Conservation (phyloP, 495 filamentous ascomycete species). For the Mytilinidion resinicola region DNA sequence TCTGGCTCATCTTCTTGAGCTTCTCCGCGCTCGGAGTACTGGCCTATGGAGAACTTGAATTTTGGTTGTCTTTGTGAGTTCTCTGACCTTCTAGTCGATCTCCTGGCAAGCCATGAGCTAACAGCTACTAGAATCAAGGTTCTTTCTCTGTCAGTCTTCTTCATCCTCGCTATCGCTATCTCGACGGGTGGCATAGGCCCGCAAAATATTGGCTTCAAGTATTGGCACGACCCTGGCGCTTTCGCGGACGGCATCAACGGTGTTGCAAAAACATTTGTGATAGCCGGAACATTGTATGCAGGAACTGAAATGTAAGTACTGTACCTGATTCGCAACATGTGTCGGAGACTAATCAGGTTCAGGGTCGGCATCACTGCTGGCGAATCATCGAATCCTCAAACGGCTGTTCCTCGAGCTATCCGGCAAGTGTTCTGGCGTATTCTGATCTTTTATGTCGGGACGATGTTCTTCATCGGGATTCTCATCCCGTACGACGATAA, state of each 20-base stretch:
- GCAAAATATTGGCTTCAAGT: slow-evolving; percentile 39
- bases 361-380: slow-evolving; percentile 41
- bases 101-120: slow-evolving; percentile 14
- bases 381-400: slow-evolving; percentile 39
- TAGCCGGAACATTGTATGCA: slow-evolving; percentile 58
- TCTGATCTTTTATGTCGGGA: slow-evolving; percentile 37
- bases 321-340: no score
- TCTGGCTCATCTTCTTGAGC: slow-evolving; percentile 38
- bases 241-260: slow-evolving; percentile 63
- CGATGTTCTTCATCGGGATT: slow-evolving; percentile 27
- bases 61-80: slow-evolving; percentile 34
- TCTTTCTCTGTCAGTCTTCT: slow-evolving; percentile 39
- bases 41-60: slow-evolving; percentile 50
- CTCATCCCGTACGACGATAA: slow-evolving; percentile 22
- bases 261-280: slow-evolving; percentile 57
- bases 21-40: slow-evolving; percentile 43
- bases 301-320: slow-evolving; percentile 42
- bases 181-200: slow-evolving; percentile 29
- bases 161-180: slow-evolving; percentile 32
- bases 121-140: slow-evolving; percentile 39
- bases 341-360: no score
- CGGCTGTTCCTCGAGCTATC: slow-evolving; percentile 38
- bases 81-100: slow-evolving; percentile 11
- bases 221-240: slow-evolving; percentile 50
- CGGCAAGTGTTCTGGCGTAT: slow-evolving; percentile 45